Base-by-base conservation (phyloP, 345 rosid species). In the Heritiera fomes region DNA sequence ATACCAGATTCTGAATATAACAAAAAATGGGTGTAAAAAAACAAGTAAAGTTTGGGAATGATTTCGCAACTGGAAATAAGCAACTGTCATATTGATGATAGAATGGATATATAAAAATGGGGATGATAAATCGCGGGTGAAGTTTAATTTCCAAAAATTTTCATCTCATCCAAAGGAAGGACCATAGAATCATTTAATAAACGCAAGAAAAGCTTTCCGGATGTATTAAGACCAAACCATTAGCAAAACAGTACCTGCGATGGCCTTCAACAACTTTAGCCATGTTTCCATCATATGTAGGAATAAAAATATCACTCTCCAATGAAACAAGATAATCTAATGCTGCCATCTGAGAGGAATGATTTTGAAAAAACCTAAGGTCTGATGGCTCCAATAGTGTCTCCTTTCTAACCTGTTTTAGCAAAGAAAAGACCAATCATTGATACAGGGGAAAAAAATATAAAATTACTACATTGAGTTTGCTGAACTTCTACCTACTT, bases 231-330 rank as follows among this genome's bases (percentile, higher is more conserved):
- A 75, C 13, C 47, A 3, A 68, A 32, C 8, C 47, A 10, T n/a
- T 20, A 2, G 41, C 28, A 65, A 67, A 75, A 56, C 41, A 17
- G 60, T 84, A 95, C 99, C 98, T 91, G 78, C 99, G 91, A 84
- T 97, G 99, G 82, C 99, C 99, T 91, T 94, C 98, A 38, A 97
- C 98, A 62, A 94, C 98, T 87, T 93, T 97, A 1, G 99, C 99
- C 99, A 97, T 97, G 91, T 97, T 97, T 67, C 99, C 99, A 74
- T 93, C 94, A 81, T 93, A 97, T 4, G 99, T 97, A 43, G 98
- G 98, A 49, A 97, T 90, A 53, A 97, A 94, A 76, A 97, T 87
- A 82, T 97, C 98, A 85, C 98, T 97, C 83, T 97, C 98, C 74
- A 94, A 79, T 4, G 99, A 86, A 4, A 97, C 98, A 30, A 94